Evolutionary conservation across 768 basidiomycete species (phyloP), one percentile per base, ranked within the genome.

Genomic region (Strobilomyces confusus): DNA sequence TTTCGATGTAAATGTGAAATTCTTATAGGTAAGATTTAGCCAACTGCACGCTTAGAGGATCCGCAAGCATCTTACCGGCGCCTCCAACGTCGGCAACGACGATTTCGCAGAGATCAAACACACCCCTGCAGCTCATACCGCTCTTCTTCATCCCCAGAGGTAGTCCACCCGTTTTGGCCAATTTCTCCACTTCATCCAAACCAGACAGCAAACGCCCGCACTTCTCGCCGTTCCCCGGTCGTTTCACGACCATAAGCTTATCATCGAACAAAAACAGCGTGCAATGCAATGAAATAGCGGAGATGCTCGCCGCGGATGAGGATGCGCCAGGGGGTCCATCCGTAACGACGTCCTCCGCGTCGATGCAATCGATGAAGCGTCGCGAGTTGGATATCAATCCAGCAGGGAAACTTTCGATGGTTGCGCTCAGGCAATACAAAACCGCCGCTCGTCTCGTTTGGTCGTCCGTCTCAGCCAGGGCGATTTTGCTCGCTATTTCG

Each of bases 251-350:
- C 67, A 98, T 78, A 20, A 99, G 75, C 63, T 92, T 92, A 72
- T 99, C 95, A 57, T 94, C 89, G 66, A 99, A 98, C 43, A 99
- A 77, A 68, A 98, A 89, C 26, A 99, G 73, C 3, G 89, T 91
- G 69, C 89, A 95, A 63, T 92, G 87, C 17, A 95, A 77, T 1
- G 79, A 74, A 2, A 73, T 78, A 1, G 71, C 62, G 2, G 75
- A 70, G 8, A 70, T 62, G 48, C 73, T 75, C 13, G 75, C 72
- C 32, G 77, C 63, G 9, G 67, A 70, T 17, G 78, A 77, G 46
- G 81, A 77, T 25, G 75, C 59, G 25, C 73, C 72, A 1, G 57
- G 50, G 5, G 63, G 61, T 3, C 75, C 68, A 49, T 87, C 86
- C 23, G 77, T 69, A 37, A 84, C 64, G 32, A 82, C 68, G 63